These are phyloP conservation scores for Euphorbia corollata DNA, from an alignment of 441 rosid species.

Conservation along the genomic window DNA sequence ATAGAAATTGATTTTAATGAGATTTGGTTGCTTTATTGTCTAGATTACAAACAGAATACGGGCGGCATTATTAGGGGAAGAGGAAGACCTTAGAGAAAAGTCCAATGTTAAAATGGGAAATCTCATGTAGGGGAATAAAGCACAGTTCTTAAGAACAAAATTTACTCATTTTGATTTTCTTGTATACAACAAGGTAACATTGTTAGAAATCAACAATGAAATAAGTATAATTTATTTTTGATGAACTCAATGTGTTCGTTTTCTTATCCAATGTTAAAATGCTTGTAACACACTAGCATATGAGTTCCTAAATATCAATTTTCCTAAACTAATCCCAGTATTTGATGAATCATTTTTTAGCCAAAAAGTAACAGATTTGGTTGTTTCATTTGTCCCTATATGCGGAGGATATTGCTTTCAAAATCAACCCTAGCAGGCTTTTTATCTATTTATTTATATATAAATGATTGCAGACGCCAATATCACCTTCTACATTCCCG, in stretches of 20 bases:
- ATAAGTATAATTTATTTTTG: no score
- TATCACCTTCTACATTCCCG: not conserved
- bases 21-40: not conserved
- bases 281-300: not conserved
- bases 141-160: not conserved
- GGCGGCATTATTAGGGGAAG: not conserved
- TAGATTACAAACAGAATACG: not conserved
- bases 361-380: no score
- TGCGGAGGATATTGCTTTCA: not conserved
- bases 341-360: no score
- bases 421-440: not conserved
- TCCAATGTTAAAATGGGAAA: not conserved
- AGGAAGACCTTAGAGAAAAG: not conserved
- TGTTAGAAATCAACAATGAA: no score
- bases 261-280: not conserved
- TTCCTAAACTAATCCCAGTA: not conserved
- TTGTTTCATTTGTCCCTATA: no score
- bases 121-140: not conserved
- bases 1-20: not conserved
- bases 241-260: not conserved
- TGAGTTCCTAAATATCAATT: not conserved
- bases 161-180: not conserved
- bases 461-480: not conserved
- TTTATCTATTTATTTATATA: not conserved
- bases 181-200: not conserved